A percentile compares a stretch with the other conserved stretches of the same genome.
phyloP scores from a whole-genome alignment of 176 grass and related monocot species.

The Zizania latifolia region DNA sequence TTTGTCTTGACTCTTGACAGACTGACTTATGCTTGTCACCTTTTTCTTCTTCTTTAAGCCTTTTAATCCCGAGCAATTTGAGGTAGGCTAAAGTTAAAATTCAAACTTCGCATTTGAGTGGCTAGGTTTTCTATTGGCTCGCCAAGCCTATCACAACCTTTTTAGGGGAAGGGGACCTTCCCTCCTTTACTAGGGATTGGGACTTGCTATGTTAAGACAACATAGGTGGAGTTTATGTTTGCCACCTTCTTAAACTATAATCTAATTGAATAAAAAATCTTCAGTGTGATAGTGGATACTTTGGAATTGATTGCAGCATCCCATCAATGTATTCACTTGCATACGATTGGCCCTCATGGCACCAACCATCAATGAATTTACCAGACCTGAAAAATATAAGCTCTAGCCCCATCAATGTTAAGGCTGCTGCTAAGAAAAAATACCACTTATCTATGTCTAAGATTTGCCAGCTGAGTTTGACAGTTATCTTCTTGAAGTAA shows the following conservation, averaged over 20 bases:
- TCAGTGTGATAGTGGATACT: constrained; percentile 91
- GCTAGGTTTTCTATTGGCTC: too few species aligned
- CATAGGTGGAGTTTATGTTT: too few species aligned
- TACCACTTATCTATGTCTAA: constrained; percentile 94
- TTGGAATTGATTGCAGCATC: constrained; percentile 95
- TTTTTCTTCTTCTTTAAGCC: too few species aligned
- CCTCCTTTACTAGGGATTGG: too few species aligned
- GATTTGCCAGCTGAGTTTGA: constrained; percentile 92
- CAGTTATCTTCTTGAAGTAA: constrained; percentile 94
- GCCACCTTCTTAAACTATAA: constrained; percentile 16
- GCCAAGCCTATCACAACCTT: too few species aligned
- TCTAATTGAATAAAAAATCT: constrained; percentile 32
- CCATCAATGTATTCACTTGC: constrained; percentile 57
- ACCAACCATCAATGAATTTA: constrained; percentile 44
- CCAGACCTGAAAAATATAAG: constrained; percentile 21
- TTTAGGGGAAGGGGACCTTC: too few species aligned
- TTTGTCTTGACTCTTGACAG: background rate
- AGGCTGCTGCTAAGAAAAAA: constrained; percentile 55
- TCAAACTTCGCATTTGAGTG: too few species aligned
- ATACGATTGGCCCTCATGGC: constrained; percentile 64
- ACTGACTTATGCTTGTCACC: too few species aligned
- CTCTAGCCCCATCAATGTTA: constrained; percentile 32
- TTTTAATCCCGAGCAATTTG: too few species aligned
- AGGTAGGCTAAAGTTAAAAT: too few species aligned
- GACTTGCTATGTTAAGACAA: too few species aligned